Conservation (phyloP, 441 rosid species). For the Erysimum cheiri region DNA sequence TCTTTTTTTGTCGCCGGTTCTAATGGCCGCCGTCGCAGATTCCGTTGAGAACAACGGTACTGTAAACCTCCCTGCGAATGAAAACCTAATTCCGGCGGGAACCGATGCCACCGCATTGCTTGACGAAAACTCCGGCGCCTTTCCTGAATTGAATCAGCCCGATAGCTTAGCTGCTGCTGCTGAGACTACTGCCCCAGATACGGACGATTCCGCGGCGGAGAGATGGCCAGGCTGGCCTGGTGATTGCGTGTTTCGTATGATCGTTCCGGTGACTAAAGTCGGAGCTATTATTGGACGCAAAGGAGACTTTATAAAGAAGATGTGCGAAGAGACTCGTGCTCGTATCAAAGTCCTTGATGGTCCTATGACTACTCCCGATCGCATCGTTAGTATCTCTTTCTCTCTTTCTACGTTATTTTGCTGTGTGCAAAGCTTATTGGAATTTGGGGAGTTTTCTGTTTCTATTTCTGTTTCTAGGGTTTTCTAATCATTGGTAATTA, state of each 20-base stretch:
- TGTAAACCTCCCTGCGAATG: slow-evolving; percentile 19
- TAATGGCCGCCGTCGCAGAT: slow-evolving; percentile 45
- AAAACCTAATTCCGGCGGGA: background rate
- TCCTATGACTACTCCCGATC: slow-evolving; percentile 65
- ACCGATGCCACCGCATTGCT: slow-evolving; percentile 7
- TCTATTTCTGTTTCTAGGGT: slow-evolving; percentile 17
- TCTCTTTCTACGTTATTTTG: slow-evolving; percentile 1
- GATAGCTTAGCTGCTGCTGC: slow-evolving; percentile 28
- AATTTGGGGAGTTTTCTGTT: slow-evolving; percentile 15
- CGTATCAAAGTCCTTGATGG: slow-evolving; percentile 88
- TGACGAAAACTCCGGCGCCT: slow-evolving; percentile 7
- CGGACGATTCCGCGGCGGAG: slow-evolving; percentile 35
- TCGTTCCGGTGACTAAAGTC: slow-evolving; percentile 82
- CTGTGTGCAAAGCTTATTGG: background rate
- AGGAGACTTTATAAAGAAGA: slow-evolving; percentile 88
- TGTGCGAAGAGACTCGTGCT: slow-evolving; percentile 90
- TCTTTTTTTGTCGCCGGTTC: slow-evolving; percentile 27
- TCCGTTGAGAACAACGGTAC: slow-evolving; percentile 39
- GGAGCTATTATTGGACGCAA: slow-evolving; percentile 92
- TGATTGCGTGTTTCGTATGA: slow-evolving; percentile 74
- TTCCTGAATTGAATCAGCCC: slow-evolving; percentile 38
- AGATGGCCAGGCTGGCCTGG: slow-evolving; percentile 99
- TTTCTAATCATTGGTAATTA: background rate
- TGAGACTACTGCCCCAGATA: background rate
- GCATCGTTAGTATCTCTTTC: slow-evolving; percentile 58